Conservation (phyloP, 371 early-diverging fungal species). For the Mortierella sp. region DNA sequence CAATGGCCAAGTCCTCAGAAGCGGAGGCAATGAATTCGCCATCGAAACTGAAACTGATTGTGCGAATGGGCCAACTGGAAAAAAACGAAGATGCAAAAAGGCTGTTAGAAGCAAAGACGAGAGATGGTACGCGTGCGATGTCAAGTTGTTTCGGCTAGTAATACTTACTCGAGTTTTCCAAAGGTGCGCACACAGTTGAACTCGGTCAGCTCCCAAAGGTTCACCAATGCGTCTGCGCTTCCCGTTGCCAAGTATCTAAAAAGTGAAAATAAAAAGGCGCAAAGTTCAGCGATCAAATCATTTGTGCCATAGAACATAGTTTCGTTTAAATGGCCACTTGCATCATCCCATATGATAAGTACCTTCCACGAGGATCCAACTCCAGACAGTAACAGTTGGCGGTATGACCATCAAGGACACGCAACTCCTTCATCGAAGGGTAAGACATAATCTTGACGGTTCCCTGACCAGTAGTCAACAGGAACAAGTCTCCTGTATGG, state of each 20-base stretch:
- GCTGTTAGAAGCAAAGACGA: neutral
- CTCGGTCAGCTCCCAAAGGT: constrained; percentile 83
- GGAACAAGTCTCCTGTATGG: constrained; percentile 81
- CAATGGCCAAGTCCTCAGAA: constrained; percentile 85
- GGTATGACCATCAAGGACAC: constrained; percentile 81
- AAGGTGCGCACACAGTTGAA: constrained; percentile 77
- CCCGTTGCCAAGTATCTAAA: constrained; percentile 81
- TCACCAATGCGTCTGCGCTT: constrained; percentile 82
- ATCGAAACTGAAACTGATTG: constrained; percentile 89
- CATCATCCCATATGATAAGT: neutral
- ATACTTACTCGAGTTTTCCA: constrained; percentile 76
- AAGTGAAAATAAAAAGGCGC: neutral
- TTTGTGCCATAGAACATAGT: neutral
- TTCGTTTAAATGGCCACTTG: neutral
- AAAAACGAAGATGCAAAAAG: neutral
- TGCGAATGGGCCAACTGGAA: constrained; percentile 85
- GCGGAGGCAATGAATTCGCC: constrained; percentile 88
- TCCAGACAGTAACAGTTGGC: constrained; percentile 89
- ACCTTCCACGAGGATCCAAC: constrained; percentile 84
- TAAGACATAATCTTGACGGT: constrained; percentile 79
- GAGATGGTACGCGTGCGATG: neutral
- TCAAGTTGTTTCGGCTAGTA: neutral
- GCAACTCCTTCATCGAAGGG: constrained; percentile 68
- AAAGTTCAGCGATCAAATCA: neutral
- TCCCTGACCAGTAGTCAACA: constrained; percentile 86